These are phyloP conservation scores for Circinella umbellata DNA, from an alignment of 371 early-diverging fungal species.

Conservation along the genomic window DNA sequence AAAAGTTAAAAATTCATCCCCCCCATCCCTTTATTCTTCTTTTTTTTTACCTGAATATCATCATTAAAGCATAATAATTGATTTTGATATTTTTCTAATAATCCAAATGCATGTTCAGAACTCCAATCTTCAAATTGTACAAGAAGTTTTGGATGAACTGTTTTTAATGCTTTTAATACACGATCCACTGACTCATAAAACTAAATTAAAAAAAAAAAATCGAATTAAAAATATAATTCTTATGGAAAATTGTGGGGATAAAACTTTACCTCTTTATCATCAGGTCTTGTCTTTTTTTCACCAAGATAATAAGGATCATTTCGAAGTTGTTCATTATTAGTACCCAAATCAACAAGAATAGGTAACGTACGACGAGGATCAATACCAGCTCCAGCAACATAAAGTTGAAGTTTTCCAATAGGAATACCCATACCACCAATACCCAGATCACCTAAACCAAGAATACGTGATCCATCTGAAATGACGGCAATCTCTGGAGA, in stretches of 20 bases:
- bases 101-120: conserved; percentile 83
- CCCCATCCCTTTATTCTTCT: neutral
- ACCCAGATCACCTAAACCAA: conserved; percentile 81
- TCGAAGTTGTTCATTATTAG: conserved; percentile 77
- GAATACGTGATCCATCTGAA: conserved; percentile 92
- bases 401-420: conserved; percentile 91
- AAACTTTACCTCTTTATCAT: conserved; percentile 48
- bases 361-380: conserved; percentile 86
- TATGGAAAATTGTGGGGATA: neutral
- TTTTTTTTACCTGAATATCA: conserved; percentile 40
- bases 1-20: neutral
- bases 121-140: conserved; percentile 96
- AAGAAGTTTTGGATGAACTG: conserved; percentile 75
- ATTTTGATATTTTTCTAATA: conserved; percentile 72
- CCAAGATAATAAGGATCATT: conserved; percentile 90
- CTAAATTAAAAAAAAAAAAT: conserved; percentile 24
- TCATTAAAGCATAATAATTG: conserved; percentile 79
- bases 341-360: conserved; percentile 88
- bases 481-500: conserved; percentile 87
- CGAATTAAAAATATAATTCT: too few species aligned
- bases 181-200: conserved; percentile 83
- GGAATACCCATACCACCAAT: conserved; percentile 94
- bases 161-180: conserved; percentile 71
- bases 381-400: conserved; percentile 91
- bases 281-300: conserved; percentile 53